These are phyloP conservation scores for Saksenaea oblongispora DNA, from an alignment of 371 early-diverging fungal species.

Conservation along the genomic window DNA sequence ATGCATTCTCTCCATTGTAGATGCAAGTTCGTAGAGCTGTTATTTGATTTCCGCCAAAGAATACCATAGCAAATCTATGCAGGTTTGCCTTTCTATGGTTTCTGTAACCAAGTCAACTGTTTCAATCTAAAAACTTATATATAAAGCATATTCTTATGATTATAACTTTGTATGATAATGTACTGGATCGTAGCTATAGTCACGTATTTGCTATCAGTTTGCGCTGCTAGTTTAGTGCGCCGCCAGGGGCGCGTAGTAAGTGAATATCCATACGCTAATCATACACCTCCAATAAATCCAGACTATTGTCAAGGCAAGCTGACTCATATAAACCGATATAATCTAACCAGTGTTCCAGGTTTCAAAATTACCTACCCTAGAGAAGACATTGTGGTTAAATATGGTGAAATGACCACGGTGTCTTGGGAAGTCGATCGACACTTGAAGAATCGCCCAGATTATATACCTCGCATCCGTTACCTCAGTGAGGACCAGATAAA, in stretches of 20 bases:
- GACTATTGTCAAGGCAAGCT: slow-evolving; percentile 12
- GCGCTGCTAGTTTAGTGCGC: background rate
- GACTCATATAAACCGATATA: background rate
- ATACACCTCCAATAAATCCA: slow-evolving; percentile 12
- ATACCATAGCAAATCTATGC: too few species aligned
- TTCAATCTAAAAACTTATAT: too few species aligned
- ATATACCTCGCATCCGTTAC: slow-evolving; percentile 39
- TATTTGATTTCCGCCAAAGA: too few species aligned
- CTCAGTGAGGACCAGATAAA: slow-evolving; percentile 37
- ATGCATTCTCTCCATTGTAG: too few species aligned
- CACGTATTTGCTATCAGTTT: background rate
- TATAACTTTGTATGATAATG: background rate
- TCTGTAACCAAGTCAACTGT: too few species aligned
- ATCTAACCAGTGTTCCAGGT: background rate
- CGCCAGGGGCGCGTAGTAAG: background rate
- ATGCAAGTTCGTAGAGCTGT: too few species aligned
- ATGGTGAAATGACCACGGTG: slow-evolving; percentile 20
- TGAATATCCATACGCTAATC: slow-evolving; percentile 1
- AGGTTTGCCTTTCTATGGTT: too few species aligned
- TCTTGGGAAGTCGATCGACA: slow-evolving; percentile 31
- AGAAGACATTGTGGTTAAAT: slow-evolving; percentile 25
- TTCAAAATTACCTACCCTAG: slow-evolving; percentile 32
- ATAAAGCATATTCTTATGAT: background rate
- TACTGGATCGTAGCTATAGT: background rate
- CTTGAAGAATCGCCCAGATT: slow-evolving; percentile 18